These are phyloP conservation scores for Kluyveromyces siamensis DNA, from an alignment of 805 yeast species.

Conservation along the genomic window DNA sequence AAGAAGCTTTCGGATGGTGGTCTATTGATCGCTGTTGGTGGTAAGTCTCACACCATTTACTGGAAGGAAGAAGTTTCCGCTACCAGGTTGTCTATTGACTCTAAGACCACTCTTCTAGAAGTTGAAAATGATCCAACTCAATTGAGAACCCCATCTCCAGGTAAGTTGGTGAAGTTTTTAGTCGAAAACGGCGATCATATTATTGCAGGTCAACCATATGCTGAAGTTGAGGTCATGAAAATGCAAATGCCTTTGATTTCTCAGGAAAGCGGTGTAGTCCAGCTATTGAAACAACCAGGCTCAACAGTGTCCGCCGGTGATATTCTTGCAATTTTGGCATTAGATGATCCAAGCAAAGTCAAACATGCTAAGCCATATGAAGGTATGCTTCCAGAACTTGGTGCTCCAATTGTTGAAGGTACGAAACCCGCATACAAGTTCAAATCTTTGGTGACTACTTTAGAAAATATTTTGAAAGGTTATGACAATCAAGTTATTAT, in stretches of 20 bases:
- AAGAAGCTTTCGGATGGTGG: conserved; percentile 94
- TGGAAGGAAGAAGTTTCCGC: conserved; percentile 98
- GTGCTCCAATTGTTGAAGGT: conserved; percentile 76
- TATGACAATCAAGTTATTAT: conserved; percentile 92
- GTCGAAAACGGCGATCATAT: conserved; percentile 96
- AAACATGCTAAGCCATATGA: conserved; percentile 94
- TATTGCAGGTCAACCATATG: conserved; percentile 84
- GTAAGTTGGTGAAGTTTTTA: conserved; percentile 86
- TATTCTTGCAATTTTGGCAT: conserved; percentile 84
- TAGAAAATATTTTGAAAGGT: conserved; percentile 78
- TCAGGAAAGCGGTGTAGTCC: conserved; percentile 87
- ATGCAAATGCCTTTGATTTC: conserved; percentile 98
- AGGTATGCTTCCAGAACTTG: conserved; percentile 85
- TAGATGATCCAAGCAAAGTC: conserved; percentile 95
- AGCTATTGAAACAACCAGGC: conserved; percentile 94
- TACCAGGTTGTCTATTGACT: conserved; percentile 88
- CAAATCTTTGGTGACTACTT: conserved; percentile 45
- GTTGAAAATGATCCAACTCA: conserved; percentile 98
- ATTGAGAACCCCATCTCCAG: conserved; percentile 97
- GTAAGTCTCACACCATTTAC: conserved; percentile 89
- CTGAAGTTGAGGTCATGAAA: conserved; percentile 99
- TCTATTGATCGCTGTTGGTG: conserved; percentile 75
- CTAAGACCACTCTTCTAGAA: conserved; percentile 90
- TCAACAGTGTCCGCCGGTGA: conserved; percentile 96
- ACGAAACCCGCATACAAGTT: conserved; percentile 75